These are phyloP conservation scores for Tulasnella sp. DNA, from an alignment of 768 basidiomycete genomes.

Conservation along the genomic window DNA sequence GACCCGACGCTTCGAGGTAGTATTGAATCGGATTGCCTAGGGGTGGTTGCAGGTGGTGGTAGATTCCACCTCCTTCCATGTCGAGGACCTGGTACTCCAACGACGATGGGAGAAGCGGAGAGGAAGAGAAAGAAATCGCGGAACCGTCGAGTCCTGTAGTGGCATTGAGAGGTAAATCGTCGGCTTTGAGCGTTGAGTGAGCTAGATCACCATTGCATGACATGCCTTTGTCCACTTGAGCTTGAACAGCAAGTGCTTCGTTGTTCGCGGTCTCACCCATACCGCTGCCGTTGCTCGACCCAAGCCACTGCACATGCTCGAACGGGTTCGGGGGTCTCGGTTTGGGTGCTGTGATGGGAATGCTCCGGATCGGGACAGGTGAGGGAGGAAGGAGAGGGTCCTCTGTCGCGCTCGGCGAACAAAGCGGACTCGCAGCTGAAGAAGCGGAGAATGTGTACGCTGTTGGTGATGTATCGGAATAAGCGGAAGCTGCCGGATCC, in stretches of 20 bases:
- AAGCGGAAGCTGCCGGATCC: background rate
- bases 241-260: background rate
- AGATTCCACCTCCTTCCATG: background rate
- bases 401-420: background rate
- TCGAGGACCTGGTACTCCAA: background rate
- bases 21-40: background rate
- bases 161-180: background rate
- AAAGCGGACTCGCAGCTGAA: background rate
- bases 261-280: background rate
- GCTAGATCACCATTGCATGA: background rate
- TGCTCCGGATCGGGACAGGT: background rate
- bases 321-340: constrained; percentile 1
- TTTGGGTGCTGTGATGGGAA: background rate
- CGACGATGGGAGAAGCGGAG: background rate
- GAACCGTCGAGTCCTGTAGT: constrained; percentile 4
- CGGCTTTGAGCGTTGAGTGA: background rate
- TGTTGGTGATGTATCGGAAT: background rate
- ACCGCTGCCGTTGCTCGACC: background rate
- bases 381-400: background rate
- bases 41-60: background rate
- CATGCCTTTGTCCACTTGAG: background rate
- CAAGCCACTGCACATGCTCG: constrained; percentile 4
- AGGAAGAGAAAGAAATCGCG: background rate
- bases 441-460: background rate
- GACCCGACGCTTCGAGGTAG: background rate